Evolutionary conservation across 768 basidiomycete species (phyloP).

Genomic region (Trametopsis cervina): DNA sequence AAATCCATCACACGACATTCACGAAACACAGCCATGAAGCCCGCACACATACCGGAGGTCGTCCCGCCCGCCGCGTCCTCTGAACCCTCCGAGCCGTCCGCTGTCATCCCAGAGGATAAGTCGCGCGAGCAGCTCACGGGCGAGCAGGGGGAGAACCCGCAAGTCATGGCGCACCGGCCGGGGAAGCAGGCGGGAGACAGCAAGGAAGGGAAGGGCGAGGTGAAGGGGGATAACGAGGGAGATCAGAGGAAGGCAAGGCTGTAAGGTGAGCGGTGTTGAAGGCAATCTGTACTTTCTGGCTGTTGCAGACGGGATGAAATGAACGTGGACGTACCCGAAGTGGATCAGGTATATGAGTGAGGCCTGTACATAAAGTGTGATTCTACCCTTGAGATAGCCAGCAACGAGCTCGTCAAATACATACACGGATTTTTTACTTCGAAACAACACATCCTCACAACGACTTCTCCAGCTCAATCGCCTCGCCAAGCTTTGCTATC

Average conservation of each 20-base stretch:
- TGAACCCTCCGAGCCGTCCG: conserved; percentile 25
- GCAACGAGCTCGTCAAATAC: no score
- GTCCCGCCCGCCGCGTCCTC: conserved; percentile 19
- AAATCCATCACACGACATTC: no score
- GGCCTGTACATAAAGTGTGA: no score
- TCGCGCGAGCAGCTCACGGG: conserved; percentile 18
- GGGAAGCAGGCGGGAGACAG: conserved; percentile 9
- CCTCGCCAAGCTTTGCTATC: conserved; percentile 19
- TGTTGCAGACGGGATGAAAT: no score
- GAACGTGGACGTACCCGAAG: no score
- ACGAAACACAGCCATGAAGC: conserved; percentile 2
- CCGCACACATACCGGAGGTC: conserved; percentile 7
- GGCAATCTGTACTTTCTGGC: no score
- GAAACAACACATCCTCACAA: conserved; percentile 7
- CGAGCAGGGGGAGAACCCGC: conserved; percentile 28
- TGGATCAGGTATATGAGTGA: no score
- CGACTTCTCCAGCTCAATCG: conserved; percentile 25
- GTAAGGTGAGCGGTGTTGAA: background rate
- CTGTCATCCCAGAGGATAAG: conserved; percentile 20
- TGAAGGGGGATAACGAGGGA: conserved; percentile 2
- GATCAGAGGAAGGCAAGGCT: background rate
- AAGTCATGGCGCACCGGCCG: conserved; percentile 18
- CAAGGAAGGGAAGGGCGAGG: background rate
- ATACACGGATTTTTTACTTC: background rate
- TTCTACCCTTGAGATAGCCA: no score